A percentile compares a stretch with the other conserved stretches of the same genome.
These are phyloP conservation scores for Chrysoporthe deuterocubensis DNA, from an alignment of 2,329 filamentous ascomycete genomes.

Conservation along the genomic window DNA sequence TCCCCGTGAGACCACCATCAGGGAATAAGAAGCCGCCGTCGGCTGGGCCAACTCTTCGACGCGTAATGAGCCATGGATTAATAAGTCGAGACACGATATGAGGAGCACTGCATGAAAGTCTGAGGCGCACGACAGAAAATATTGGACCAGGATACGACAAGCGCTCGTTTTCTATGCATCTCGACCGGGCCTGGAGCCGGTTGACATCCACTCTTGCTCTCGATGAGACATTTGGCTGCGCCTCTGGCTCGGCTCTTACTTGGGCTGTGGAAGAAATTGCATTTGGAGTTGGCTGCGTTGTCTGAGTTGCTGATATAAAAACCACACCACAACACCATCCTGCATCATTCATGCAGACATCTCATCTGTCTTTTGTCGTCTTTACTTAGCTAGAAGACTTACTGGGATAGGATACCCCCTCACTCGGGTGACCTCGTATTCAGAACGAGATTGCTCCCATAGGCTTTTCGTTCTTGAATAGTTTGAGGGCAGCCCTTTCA, in stretches of 20 bases:
- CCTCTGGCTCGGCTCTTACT: neutral
- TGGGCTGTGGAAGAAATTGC: neutral
- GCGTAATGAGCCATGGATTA: conserved; percentile 25
- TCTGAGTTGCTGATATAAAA: neutral
- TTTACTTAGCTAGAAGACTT: conserved; percentile 7
- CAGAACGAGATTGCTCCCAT: neutral
- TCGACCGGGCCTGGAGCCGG: conserved; percentile 20
- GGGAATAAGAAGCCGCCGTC: conserved; percentile 20
- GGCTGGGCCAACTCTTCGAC: conserved; percentile 11
- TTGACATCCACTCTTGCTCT: conserved; percentile 5
- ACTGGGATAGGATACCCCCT: conserved; percentile 9
- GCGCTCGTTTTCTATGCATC: neutral
- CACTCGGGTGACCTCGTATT: neutral
- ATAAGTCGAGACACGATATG: conserved; percentile 26
- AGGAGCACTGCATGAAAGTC: conserved; percentile 21
- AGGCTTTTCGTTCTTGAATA: neutral
- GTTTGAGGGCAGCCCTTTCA: neutral
- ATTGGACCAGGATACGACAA: conserved; percentile 7
- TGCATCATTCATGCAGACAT: conserved; percentile 1
- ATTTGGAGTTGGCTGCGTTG: conserved; percentile 5
- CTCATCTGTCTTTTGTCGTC: conserved; percentile 6
- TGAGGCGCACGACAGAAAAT: conserved; percentile 12
- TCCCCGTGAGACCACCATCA: conserved; percentile 25
- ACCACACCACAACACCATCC: conserved; percentile 8
- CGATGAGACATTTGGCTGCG: conserved; percentile 7